phyloP scores from a whole-genome alignment of 2,329 filamentous ascomycete genomes.

The Penicillium sp. region DNA sequence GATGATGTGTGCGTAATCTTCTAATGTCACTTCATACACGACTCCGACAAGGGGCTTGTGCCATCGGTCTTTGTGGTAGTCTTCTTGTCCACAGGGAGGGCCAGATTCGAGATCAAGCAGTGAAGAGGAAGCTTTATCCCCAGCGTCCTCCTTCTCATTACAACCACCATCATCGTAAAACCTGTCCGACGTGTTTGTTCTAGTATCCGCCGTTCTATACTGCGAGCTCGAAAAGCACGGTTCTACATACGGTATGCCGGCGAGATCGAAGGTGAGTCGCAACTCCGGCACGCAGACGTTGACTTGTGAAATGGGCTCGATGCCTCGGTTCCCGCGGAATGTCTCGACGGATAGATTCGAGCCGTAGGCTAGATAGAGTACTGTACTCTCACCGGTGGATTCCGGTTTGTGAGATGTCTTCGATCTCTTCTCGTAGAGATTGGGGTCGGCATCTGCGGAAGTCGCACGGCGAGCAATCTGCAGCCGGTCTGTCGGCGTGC shows the following conservation, averaged over 20 bases:
- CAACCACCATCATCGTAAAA: neutral
- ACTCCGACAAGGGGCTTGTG: constrained; percentile 82
- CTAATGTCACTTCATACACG: constrained; percentile 85
- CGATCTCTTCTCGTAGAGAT: neutral
- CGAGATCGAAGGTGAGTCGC: constrained; percentile 76
- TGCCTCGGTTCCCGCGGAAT: constrained; percentile 72
- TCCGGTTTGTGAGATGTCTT: neutral
- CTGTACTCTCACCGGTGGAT: constrained; percentile 40
- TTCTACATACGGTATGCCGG: constrained; percentile 80
- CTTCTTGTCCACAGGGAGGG: neutral
- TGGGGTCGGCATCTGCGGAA: constrained; percentile 6
- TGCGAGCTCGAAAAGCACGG: constrained; percentile 88
- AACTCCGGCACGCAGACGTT: constrained; percentile 79
- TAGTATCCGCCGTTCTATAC: constrained; percentile 43
- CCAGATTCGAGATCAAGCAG: constrained; percentile 14
- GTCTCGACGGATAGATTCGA: constrained; percentile 80
- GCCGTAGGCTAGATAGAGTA: constrained; percentile 84
- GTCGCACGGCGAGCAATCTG: neutral
- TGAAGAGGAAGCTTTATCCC: neutral
- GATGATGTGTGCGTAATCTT: constrained; percentile 82
- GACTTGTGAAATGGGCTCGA: constrained; percentile 73
- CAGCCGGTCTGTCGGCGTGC: constrained; percentile 1
- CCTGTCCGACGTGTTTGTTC: neutral
- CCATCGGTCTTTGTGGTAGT: constrained; percentile 61
- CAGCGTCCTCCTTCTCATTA: neutral